Percentiles rank a stretch among this genome's conserved stretches.
phyloP scores from a whole-genome alignment of 73 alveolate species.

The Paramecium pentaurelia region DNA sequence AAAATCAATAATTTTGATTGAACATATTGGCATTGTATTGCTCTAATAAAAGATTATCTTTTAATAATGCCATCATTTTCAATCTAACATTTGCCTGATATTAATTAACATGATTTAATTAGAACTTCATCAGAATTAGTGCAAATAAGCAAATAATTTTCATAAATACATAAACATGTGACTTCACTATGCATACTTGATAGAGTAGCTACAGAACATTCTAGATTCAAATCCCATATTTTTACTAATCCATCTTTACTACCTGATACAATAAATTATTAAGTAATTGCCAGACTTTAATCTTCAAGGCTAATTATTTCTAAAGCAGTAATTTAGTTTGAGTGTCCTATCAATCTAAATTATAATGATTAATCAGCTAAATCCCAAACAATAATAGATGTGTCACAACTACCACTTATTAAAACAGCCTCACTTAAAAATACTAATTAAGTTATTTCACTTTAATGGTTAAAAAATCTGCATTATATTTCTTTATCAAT shows the following conservation, averaged over 20 bases:
- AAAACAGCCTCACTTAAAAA: background rate
- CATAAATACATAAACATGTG: background rate
- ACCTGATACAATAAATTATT: conserved; percentile 43
- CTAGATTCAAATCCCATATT: conserved; percentile 28
- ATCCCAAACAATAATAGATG: conserved; percentile 56
- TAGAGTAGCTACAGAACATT: background rate
- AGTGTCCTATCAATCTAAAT: conserved; percentile 35
- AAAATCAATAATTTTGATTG: background rate
- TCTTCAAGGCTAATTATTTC: conserved; percentile 18
- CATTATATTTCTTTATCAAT: background rate
- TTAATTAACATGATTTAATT: background rate
- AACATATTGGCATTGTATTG: background rate
- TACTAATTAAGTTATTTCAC: background rate
- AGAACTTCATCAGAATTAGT: conserved; percentile 41
- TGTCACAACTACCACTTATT: conserved; percentile 59
- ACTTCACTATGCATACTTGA: conserved; percentile 46
- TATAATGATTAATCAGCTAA: conserved; percentile 20
- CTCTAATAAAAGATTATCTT: background rate
- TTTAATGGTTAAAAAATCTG: conserved; percentile 2
- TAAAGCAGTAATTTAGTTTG: conserved; percentile 54
- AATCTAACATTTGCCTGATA: background rate
- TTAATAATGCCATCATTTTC: background rate
- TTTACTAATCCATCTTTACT: conserved; percentile 61
- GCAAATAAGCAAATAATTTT: background rate
- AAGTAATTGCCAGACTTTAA: background rate